Percentiles rank a stretch among this genome's conserved stretches.
These are phyloP conservation scores for Chaetomiaceae sp. DNA, from an alignment of 2,329 filamentous ascomycete genomes.

Conservation along the genomic window DNA sequence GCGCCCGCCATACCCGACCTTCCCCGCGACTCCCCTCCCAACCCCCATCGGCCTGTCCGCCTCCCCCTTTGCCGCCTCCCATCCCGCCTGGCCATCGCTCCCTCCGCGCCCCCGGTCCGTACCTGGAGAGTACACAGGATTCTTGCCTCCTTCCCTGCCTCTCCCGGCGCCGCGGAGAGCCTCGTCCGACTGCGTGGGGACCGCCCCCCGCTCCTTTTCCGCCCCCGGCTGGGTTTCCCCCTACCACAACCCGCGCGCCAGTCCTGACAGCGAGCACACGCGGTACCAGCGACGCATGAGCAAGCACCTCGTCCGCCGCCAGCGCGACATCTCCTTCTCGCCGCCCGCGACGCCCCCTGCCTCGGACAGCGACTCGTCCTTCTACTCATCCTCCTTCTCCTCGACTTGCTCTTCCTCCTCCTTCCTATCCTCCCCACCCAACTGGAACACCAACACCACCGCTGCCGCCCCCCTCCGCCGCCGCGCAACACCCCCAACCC, in stretches of 20 bases:
- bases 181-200: background rate
- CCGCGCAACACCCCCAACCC: no score
- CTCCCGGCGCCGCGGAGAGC: background rate
- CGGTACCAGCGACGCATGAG: background rate
- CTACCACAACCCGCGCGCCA: background rate
- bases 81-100: constrained; percentile 1
- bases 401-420: no score
- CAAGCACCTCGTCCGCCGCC: constrained; percentile 3
- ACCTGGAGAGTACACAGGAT: background rate
- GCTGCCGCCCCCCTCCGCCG: no score
- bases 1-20: background rate
- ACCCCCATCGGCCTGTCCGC: constrained; percentile 1
- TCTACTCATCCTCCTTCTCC: background rate
- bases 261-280: background rate
- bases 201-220: background rate
- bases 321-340: background rate
- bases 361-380: background rate
- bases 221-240: background rate
- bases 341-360: background rate
- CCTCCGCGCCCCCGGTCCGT: constrained; percentile 3
- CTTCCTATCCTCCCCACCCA: background rate
- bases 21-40: constrained; percentile 1
- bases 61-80: background rate
- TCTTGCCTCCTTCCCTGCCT: background rate
- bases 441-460: background rate